A percentile compares a stretch with the other conserved stretches of the same genome.
Evolutionary conservation across 768 basidiomycete genomes (phyloP).

Genomic region (Imleria badia): DNA sequence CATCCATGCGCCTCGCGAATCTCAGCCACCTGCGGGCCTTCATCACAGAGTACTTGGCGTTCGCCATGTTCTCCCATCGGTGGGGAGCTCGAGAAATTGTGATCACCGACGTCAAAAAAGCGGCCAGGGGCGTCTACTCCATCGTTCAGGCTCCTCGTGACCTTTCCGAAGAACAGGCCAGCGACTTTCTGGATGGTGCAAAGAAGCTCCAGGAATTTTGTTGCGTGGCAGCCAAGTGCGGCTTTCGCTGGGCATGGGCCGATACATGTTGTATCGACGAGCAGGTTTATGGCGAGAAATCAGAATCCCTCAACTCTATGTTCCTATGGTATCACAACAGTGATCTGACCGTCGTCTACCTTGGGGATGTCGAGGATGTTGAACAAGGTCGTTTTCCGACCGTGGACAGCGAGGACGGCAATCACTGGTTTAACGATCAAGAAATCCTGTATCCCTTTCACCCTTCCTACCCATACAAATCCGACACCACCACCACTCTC

Average conservation of each 20-base stretch:
- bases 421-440: conserved; percentile 15
- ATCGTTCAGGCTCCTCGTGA: neutral
- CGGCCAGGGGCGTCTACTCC: conserved; percentile 18
- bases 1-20: neutral
- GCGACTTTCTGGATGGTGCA: neutral
- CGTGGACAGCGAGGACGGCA: neutral
- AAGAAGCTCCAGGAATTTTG: conserved; percentile 31
- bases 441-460: conserved; percentile 19
- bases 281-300: conserved; percentile 19
- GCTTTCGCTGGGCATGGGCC: conserved; percentile 32
- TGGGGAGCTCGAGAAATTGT: conserved; percentile 21
- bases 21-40: conserved; percentile 9
- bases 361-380: conserved; percentile 27
- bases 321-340: conserved; percentile 29
- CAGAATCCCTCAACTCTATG: conserved; percentile 33
- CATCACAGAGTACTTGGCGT: conserved; percentile 22
- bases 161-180: neutral
- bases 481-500: neutral
- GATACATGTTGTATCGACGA: conserved; percentile 33
- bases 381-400: conserved; percentile 12
- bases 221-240: conserved; percentile 28
- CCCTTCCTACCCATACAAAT: neutral
- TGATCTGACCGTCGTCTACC: conserved; percentile 29
- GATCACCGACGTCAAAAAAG: conserved; percentile 17
- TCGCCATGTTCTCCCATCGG: conserved; percentile 29